These are phyloP conservation scores for Penicillium goetzii DNA, from an alignment of 495 filamentous ascomycete species.

Conservation along the genomic window DNA sequence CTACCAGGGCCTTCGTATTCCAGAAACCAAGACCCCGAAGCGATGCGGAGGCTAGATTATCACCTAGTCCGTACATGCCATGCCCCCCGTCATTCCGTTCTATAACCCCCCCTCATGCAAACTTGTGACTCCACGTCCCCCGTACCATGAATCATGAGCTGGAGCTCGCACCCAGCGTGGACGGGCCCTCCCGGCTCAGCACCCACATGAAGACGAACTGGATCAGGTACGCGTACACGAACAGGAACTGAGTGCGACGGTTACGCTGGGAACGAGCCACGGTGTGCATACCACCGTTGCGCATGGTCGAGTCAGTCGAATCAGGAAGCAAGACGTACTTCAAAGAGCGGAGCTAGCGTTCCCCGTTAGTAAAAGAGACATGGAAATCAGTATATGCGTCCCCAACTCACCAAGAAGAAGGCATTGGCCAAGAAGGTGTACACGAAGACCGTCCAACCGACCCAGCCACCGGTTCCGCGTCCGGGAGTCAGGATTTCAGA, in stretches of 20 bases:
- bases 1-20: constrained; percentile 8
- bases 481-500: constrained; percentile 77
- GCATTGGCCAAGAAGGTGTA: constrained; percentile 95
- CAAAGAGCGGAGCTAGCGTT: constrained; percentile 81
- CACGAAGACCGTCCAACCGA: constrained; percentile 84
- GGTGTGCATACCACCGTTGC: constrained; percentile 71
- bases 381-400: neutral
- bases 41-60: constrained; percentile 2
- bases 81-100: constrained; percentile 24
- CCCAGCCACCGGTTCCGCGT: constrained; percentile 79
- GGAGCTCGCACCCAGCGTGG: constrained; percentile 26
- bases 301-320: constrained; percentile 63
- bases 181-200: constrained; percentile 63
- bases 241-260: constrained; percentile 91
- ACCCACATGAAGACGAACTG: constrained; percentile 97
- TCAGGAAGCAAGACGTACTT: constrained; percentile 96
- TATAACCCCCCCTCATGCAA: constrained; percentile 35
- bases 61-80: constrained; percentile 5
- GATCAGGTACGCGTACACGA: constrained; percentile 90
- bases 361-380: constrained; percentile 26
- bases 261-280: constrained; percentile 82
- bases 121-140: neutral
- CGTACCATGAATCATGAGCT: constrained; percentile 30
- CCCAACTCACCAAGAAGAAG: constrained; percentile 79
- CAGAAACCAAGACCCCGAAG: constrained; percentile 6